These are phyloP conservation scores for Zychaea mexicana DNA, from an alignment of 371 early-diverging fungal species.

Conservation along the genomic window DNA sequence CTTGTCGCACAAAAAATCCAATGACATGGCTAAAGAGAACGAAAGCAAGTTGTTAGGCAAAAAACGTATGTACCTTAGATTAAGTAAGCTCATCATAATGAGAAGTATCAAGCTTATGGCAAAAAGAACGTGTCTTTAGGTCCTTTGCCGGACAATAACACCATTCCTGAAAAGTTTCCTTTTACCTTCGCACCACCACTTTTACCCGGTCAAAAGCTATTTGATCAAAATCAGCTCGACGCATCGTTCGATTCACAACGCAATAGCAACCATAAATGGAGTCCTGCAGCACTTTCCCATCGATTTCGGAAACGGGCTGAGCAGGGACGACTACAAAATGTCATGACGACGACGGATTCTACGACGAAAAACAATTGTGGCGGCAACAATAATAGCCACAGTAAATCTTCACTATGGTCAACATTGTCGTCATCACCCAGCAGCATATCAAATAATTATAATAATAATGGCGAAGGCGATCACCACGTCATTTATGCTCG, in stretches of 20 bases:
- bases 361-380: not conserved
- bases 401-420: no score
- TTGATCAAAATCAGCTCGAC: conserved; percentile 14
- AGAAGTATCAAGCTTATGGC: no score
- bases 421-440: not conserved
- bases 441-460: not conserved
- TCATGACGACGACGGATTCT: no score
- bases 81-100: no score
- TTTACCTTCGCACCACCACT: conserved; percentile 28
- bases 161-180: not conserved
- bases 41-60: no score
- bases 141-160: not conserved
- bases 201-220: conserved; percentile 18
- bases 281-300: conserved; percentile 13
- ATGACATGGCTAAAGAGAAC: no score
- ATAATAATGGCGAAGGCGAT: no score
- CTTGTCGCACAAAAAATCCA: no score
- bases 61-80: no score
- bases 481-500: conserved; percentile 2
- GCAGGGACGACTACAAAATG: not conserved
- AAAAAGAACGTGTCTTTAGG: conserved; percentile 13
- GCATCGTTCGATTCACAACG: not conserved
- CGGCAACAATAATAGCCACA: not conserved
- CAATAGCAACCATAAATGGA: not conserved
- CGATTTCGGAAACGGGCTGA: conserved; percentile 12